Evolutionary conservation across 1,139 yeast genomes (phyloP).

Genomic region (Yarrowia galli): DNA sequence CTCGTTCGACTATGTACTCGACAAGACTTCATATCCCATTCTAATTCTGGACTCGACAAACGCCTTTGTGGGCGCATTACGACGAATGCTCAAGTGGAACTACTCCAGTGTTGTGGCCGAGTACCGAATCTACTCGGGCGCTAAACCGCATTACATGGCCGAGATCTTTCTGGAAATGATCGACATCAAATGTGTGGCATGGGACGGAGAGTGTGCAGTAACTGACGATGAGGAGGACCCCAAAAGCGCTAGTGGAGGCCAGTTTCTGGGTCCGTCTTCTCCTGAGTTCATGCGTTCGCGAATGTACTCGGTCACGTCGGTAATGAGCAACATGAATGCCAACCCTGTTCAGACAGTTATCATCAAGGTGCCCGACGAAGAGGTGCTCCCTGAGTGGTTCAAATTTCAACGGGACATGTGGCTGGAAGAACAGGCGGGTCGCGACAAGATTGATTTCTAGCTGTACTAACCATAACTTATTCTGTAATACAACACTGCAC

Average conservation of each 20-base stretch:
- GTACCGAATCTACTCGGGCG: conserved; percentile 77
- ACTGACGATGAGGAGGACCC: conserved; percentile 37
- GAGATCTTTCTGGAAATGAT: conserved; percentile 83
- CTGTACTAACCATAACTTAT: conserved; percentile 16
- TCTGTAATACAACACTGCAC: too few species aligned
- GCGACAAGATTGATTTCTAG: conserved; percentile 35
- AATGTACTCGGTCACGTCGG: conserved; percentile 50
- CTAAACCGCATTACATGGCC: conserved; percentile 76
- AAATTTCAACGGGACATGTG: conserved; percentile 65
- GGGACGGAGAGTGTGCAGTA: conserved; percentile 39
- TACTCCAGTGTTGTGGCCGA: conserved; percentile 84
- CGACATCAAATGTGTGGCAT: conserved; percentile 47
- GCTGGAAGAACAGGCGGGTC: conserved; percentile 55
- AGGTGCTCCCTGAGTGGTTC: conserved; percentile 73
- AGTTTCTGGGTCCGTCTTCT: conserved; percentile 11
- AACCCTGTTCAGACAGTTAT: conserved; percentile 42
- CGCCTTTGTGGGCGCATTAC: conserved; percentile 76
- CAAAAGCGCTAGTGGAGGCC: conserved; percentile 8
- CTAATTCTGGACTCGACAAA: conserved; percentile 81
- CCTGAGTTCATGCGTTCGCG: conserved; percentile 39
- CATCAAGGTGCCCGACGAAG: conserved; percentile 64
- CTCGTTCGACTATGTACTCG: conserved; percentile 58
- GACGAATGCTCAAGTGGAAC: conserved; percentile 89
- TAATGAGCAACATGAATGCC: conserved; percentile 45
- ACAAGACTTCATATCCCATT: conserved; percentile 70